phyloP scores from a whole-genome alignment of 2,329 filamentous ascomycete genomes.

The Scedosporium minutisporum region DNA sequence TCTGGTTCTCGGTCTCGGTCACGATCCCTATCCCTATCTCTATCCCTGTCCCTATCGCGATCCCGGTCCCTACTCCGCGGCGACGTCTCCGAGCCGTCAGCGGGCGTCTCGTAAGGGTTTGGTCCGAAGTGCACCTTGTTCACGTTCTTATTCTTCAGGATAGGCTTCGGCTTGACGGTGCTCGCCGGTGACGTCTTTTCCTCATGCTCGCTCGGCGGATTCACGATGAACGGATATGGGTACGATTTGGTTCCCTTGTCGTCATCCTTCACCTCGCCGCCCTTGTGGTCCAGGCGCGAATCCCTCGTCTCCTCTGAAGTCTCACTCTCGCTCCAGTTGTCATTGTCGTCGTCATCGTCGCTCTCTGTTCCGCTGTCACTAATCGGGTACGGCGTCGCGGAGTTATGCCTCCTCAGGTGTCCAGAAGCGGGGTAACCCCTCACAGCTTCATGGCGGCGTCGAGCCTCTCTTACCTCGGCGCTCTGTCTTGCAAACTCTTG shows the following conservation, averaged over 20 bases:
- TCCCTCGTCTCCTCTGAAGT: slow-evolving; percentile 20
- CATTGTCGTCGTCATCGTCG: neutral
- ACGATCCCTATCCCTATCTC: slow-evolving; percentile 13
- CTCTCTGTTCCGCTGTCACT: neutral
- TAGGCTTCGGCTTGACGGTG: slow-evolving; percentile 40
- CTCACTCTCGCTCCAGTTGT: slow-evolving; percentile 11
- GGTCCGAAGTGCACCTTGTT: slow-evolving; percentile 46
- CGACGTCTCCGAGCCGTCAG: slow-evolving; percentile 18
- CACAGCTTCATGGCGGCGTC: slow-evolving; percentile 27
- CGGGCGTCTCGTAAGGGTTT: slow-evolving; percentile 33
- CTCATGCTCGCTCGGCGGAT: slow-evolving; percentile 21
- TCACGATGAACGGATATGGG: slow-evolving; percentile 28
- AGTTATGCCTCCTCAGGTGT: slow-evolving; percentile 5
- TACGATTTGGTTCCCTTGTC: slow-evolving; percentile 24
- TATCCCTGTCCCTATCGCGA: slow-evolving; percentile 15
- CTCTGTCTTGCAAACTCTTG: slow-evolving; percentile 39
- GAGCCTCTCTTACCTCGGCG: slow-evolving; percentile 33
- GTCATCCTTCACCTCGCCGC: slow-evolving; percentile 21
- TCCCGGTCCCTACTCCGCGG: slow-evolving; percentile 23
- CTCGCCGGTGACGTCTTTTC: slow-evolving; percentile 21
- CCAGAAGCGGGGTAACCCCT: slow-evolving; percentile 34
- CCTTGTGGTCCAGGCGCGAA: slow-evolving; percentile 14
- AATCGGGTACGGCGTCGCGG: slow-evolving; percentile 1
- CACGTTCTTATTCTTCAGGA: slow-evolving; percentile 51
- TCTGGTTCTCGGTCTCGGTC: slow-evolving; percentile 24